Base-by-base conservation (phyloP, 139 green algal species). In the Ulvella scutata region DNA sequence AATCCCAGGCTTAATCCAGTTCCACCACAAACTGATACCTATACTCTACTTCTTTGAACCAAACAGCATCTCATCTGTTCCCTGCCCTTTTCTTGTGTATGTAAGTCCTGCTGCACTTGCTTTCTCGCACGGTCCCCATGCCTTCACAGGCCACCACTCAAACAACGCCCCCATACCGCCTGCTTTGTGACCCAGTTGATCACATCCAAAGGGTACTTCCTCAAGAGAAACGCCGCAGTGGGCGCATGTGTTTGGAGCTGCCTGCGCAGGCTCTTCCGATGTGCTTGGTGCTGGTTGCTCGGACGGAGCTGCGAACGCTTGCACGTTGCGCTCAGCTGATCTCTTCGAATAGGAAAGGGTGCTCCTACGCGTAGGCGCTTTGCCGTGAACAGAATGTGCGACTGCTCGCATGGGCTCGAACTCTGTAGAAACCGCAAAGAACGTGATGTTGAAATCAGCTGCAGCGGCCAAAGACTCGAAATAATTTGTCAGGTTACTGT, bases 71-170 rank as follows among this genome's bases (percentile, higher is more conserved):
- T 72, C 61, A 43, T 81, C 67, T 2, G 75, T 75, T 40, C 62
- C 40, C 74, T 81, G 77, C 13, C 77, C 77, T 36, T 77, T 74
- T 21, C 77, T 43, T 31, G 38, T 72, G 77, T 81, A 81, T 23
- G 43, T 34, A 3, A 73, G 72, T 9, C 77, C 77, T 37, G 43
- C 73, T 26, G 44, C 72, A n/a, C 51, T 74, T 21, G 76, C 43
- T 3, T 62, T 67, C 26, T 72, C 72, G 60, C 77, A 81, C 3
- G 72, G 72, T 29, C 77, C 36, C 43, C 76, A 81, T 23, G 77
- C 77, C 59, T 81, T 81, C 37, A 81, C 77, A 6, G 77, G 77
- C 72, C 72, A 81, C 77, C 77, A 81, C n/a, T 74, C 74, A 39
- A 80, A 76, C 31, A 80, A 59, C 23, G 76, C 76, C n/a, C 44